These are phyloP conservation scores for Porcisia hertigi DNA, from an alignment of 208 protist species.

Conservation along the genomic window DNA sequence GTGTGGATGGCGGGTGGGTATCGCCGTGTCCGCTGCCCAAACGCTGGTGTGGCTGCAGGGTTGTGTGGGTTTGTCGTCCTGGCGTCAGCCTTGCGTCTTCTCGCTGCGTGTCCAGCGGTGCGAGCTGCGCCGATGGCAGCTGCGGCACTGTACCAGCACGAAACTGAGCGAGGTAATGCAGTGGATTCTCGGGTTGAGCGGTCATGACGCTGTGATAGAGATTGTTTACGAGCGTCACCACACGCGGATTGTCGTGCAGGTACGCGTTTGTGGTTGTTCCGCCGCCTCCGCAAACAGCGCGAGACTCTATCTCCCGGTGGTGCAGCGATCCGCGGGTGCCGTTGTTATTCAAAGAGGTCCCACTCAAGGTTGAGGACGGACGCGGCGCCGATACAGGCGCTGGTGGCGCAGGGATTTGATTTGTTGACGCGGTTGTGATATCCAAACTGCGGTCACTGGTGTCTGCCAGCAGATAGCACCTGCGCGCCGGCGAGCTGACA, in stretches of 20 bases:
- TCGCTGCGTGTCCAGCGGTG: neutral
- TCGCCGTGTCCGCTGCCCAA: conserved; percentile 4
- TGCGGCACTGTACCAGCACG: conserved; percentile 1
- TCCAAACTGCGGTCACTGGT: conserved; percentile 9
- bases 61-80: neutral
- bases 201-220: conserved; percentile 53
- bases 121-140: neutral
- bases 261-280: neutral
- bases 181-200: conserved; percentile 50
- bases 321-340: neutral
- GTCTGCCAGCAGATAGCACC: conserved; percentile 12
- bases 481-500: conserved; percentile 25
- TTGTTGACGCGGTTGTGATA: neutral
- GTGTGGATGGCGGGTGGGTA: conserved; percentile 3
- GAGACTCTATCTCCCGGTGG: neutral
- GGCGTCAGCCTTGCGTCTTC: neutral
- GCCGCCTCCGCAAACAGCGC: conserved; percentile 12
- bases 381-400: neutral
- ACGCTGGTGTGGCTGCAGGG: conserved; percentile 4
- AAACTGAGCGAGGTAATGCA: conserved; percentile 20
- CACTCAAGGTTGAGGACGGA: conserved; percentile 4
- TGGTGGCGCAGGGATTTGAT: conserved; percentile 1
- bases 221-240: conserved; percentile 42
- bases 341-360: neutral
- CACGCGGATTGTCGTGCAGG: conserved; percentile 30